phyloP scores from a whole-genome alignment of 768 basidiomycete species.

The Boletus speciosus region DNA sequence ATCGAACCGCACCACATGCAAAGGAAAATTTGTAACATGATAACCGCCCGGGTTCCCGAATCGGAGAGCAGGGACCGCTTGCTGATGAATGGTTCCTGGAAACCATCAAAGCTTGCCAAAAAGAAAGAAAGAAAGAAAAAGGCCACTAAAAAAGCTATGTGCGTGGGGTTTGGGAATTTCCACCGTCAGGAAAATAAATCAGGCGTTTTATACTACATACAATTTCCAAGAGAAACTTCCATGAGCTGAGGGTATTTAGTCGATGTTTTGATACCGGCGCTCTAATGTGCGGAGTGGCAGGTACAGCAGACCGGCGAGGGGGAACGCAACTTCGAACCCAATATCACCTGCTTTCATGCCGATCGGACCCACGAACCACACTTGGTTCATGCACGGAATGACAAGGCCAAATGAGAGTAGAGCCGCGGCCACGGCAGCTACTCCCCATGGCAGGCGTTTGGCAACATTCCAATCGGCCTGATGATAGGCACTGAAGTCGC shows the following conservation, averaged over 20 bases:
- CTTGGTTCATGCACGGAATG: slow-evolving; percentile 67
- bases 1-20: neutral
- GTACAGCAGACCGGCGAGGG: slow-evolving; percentile 46
- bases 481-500: slow-evolving; percentile 48
- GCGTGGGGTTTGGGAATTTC: neutral
- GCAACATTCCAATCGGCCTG: slow-evolving; percentile 50
- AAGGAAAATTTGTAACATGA: neutral
- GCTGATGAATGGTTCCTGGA: slow-evolving; percentile 15
- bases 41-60: neutral
- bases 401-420: slow-evolving; percentile 51
- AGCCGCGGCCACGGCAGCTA: slow-evolving; percentile 55
- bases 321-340: slow-evolving; percentile 61
- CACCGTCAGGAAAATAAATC: slow-evolving; percentile 1
- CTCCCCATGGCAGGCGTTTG: slow-evolving; percentile 53
- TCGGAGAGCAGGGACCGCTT: neutral
- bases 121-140: neutral
- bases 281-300: slow-evolving; percentile 53
- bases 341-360: slow-evolving; percentile 65
- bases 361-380: slow-evolving; percentile 69
- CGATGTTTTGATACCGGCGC: slow-evolving; percentile 31
- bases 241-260: slow-evolving; percentile 7
- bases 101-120: slow-evolving; percentile 15
- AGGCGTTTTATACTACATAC: slow-evolving; percentile 6
- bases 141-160: neutral
- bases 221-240: neutral